These are phyloP conservation scores for Lactarius quietus DNA, from an alignment of 768 basidiomycete species.

Conservation along the genomic window DNA sequence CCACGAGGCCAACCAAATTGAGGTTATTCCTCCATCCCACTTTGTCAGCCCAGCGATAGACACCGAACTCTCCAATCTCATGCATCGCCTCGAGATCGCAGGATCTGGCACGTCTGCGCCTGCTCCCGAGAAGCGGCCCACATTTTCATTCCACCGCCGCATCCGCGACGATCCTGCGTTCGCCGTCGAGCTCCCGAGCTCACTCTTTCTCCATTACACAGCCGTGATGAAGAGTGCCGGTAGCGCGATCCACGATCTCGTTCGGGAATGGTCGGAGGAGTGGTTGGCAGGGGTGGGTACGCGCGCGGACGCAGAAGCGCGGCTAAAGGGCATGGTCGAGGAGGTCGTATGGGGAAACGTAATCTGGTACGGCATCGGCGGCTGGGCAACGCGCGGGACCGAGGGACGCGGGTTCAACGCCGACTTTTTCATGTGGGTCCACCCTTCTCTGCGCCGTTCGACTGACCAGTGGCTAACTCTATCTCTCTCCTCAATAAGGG, in stretches of 20 bases:
- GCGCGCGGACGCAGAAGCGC: constrained; percentile 22
- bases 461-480: not conserved
- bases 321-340: constrained; percentile 51
- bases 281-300: constrained; percentile 2
- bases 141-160: constrained; percentile 48
- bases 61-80: constrained; percentile 25
- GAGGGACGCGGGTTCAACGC: constrained; percentile 40
- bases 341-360: constrained; percentile 56
- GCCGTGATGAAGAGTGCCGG: constrained; percentile 23
- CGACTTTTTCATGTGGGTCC: constrained; percentile 57
- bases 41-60: constrained; percentile 20
- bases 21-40: constrained; percentile 33
- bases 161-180: constrained; percentile 47
- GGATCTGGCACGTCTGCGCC: constrained; percentile 7
- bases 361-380: constrained; percentile 55
- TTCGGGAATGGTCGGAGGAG: constrained; percentile 26
- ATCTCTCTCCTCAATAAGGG: constrained; percentile 38
- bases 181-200: constrained; percentile 19
- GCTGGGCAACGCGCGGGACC: constrained; percentile 39
- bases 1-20: constrained; percentile 38
- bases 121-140: constrained; percentile 38
- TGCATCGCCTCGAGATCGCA: constrained; percentile 24
- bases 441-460: constrained; percentile 9
- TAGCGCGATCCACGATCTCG: constrained; percentile 21
- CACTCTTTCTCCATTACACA: constrained; percentile 7